phyloP scores from a whole-genome alignment of 805 yeast genomes.

The Spathaspora sp. region DNA sequence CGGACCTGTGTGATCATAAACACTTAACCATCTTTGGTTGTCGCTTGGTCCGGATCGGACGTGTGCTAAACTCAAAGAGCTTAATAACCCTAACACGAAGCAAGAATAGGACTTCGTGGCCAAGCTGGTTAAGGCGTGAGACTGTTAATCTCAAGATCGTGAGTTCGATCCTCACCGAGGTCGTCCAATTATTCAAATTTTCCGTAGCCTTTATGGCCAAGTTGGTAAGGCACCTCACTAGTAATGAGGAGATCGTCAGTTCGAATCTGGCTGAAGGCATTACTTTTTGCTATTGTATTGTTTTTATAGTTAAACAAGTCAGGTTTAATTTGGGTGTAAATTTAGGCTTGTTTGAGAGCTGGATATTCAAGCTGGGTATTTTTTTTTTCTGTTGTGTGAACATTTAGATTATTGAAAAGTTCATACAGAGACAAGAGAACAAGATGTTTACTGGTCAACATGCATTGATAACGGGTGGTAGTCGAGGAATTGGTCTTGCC shows the following conservation, averaged over 20 bases:
- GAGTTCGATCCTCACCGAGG: constrained; percentile 6
- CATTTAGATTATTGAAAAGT: no score
- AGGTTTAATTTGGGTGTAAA: not conserved
- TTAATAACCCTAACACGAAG: not conserved
- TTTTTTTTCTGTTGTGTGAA: no score
- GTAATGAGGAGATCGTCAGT: constrained; percentile 13
- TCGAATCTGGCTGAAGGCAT: constrained; percentile 11
- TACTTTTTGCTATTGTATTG: constrained; percentile 3
- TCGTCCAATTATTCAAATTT: no score
- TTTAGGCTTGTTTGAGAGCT: not conserved
- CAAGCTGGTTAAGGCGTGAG: constrained; percentile 8
- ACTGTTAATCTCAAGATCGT: constrained; percentile 7
- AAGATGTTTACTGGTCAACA: constrained; percentile 14
- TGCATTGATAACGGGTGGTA: constrained; percentile 40
- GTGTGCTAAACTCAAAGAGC: no score
- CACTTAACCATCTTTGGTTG: no score
- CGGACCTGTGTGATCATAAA: no score
- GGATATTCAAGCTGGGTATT: no score
- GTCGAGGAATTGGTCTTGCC: constrained; percentile 35
- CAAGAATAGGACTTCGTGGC: constrained; percentile 6
- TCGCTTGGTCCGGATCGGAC: no score
- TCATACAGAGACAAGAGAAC: not conserved
- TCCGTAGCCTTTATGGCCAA: constrained; percentile 16
- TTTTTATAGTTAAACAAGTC: no score
- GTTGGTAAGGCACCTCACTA: constrained; percentile 13